Conservation (phyloP, 2,329 filamentous ascomycete species). For the Botryotinia globosa region DNA sequence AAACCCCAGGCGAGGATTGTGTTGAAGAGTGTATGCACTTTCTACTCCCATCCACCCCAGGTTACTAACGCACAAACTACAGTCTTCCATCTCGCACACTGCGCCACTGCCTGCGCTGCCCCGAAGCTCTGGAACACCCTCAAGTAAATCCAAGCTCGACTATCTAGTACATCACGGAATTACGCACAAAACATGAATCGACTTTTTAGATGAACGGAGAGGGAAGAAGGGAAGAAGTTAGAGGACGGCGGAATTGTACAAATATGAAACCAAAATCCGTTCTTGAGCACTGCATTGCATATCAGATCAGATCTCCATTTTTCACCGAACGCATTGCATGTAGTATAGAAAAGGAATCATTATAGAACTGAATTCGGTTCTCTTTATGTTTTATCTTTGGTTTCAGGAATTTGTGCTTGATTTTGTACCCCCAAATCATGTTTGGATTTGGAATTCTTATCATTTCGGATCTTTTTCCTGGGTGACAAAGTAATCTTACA, state of each 20-base stretch:
- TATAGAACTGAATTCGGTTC: constrained; percentile 16
- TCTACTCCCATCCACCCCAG: neutral
- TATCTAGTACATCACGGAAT: constrained; percentile 20
- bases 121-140: constrained; percentile 93
- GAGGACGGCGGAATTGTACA: constrained; percentile 31
- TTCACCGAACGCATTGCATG: constrained; percentile 32
- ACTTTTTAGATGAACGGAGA: constrained; percentile 26
- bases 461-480: neutral
- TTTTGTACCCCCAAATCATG: neutral
- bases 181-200: constrained; percentile 11
- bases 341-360: constrained; percentile 37
- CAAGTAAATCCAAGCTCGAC: constrained; percentile 61
- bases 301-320: constrained; percentile 27
- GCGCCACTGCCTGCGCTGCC: constrained; percentile 86
- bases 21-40: constrained; percentile 91
- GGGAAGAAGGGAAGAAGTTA: constrained; percentile 21
- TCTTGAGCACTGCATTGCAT: constrained; percentile 35
- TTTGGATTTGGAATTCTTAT: neutral
- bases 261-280: constrained; percentile 27
- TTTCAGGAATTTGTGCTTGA: neutral
- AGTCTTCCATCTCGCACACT: constrained; percentile 99
- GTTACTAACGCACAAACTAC: constrained; percentile 20
- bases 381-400: neutral
- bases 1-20: constrained; percentile 84
- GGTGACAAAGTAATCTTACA: neutral